Evolutionary conservation across 192 early-diverging fungal genomes (phyloP).

Genomic region (Entomortierella lignicola): DNA sequence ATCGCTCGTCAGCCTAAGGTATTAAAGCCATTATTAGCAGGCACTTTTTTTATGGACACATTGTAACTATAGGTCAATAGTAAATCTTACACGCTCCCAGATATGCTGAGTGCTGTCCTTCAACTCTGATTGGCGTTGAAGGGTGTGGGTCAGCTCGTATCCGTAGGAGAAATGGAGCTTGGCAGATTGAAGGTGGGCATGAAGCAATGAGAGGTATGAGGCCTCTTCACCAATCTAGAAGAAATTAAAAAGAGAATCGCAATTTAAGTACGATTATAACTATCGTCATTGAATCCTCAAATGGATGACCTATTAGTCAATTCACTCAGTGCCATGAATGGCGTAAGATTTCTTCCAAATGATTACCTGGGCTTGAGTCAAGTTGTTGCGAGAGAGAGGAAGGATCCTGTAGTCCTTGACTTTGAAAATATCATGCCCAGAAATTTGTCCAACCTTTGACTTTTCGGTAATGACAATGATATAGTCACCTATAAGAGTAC

Average conservation of each 20-base stretch:
- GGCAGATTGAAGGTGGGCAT: constrained; percentile 59
- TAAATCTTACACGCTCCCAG: constrained; percentile 68
- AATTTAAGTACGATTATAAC: no score
- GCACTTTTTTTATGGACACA: not conserved
- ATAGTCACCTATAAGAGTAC: constrained; percentile 69
- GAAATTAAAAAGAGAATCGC: not conserved
- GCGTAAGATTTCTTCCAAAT: no score
- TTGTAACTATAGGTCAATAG: no score
- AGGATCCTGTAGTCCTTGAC: constrained; percentile 68
- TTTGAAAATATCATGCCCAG: constrained; percentile 72
- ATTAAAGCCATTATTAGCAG: no score
- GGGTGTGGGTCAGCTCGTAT: constrained; percentile 86
- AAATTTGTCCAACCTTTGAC: constrained; percentile 68
- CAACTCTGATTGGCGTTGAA: constrained; percentile 78
- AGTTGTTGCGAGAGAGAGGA: constrained; percentile 57
- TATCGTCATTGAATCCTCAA: not conserved
- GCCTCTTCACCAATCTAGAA: constrained; percentile 63
- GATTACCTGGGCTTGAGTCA: constrained; percentile 58
- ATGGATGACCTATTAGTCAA: not conserved
- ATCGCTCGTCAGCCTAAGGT: constrained; percentile 86
- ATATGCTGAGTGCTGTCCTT: constrained; percentile 40
- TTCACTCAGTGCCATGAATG: no score
- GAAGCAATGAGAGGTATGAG: constrained; percentile 58
- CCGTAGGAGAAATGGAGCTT: constrained; percentile 87
- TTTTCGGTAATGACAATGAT: constrained; percentile 80